Base-by-base conservation (phyloP, 2,329 filamentous ascomycete genomes). In the Hymenoscyphus occultus region DNA sequence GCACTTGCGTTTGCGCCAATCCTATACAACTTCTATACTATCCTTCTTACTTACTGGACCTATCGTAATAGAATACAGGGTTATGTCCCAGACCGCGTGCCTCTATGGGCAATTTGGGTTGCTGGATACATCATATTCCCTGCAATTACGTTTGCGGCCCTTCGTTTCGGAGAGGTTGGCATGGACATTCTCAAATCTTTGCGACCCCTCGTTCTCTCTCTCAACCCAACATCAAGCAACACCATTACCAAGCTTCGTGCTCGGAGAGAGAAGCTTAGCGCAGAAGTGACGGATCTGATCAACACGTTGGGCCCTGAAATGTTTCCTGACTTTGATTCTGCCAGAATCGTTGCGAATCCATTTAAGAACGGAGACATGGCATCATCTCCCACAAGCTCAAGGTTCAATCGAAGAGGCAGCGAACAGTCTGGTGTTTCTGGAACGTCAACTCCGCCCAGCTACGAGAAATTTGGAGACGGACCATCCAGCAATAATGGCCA, bases 161-260 rank as follows among this genome's bases (percentile, higher is more conserved):
- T 99, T 61, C 90, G 95, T 12, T 96, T 98, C 70, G 95, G 95
- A 58, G 95, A 99, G 79, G 90, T 96, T n/a, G 95, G 94, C 61
- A 97, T 99, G 93, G 95, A 99, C 75, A 97, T 99, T 64, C 82
- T 95, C 80, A 99, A 98, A 79, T 98, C 94, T 0, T 84, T 99
- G 16, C 87, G 92, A 10, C 95, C 95, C 5, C 85, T 99, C 10
- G 82, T 96, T 57, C 83, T 97, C 40, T 95, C 91, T 69, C 84
- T 98, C 73, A 90, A 90, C 72, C 95, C 95, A 1, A 87, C 88
- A 4, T 94, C 91, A 1, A 90, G 88, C 76, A 96, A 93, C 79
- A 92, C 90, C 65, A 86, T 99, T 59, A 86, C 91, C 68, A 90
- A 89, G 71, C 84, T 99, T 60, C 88, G 92, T 65, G 80, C 85